A percentile compares a stretch with the other conserved stretches of the same genome.
Conservation (phyloP, 495 filamentous ascomycete species). For the Bacidia rubella region DNA sequence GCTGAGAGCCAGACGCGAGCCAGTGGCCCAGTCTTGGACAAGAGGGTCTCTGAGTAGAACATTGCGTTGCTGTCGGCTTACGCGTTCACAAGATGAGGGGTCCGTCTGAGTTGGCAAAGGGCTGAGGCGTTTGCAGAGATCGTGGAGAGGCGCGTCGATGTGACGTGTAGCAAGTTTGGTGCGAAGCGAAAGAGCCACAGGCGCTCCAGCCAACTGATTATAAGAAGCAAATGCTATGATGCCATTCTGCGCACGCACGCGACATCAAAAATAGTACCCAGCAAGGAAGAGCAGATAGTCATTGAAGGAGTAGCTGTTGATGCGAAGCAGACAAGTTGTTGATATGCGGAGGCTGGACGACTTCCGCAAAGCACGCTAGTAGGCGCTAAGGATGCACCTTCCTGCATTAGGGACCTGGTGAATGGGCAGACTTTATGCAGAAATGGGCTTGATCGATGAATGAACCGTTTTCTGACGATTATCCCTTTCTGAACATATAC, state of each 20-base stretch:
- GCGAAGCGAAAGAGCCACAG: too few species aligned
- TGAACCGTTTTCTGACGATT: too few species aligned
- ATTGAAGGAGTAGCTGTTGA: neutral
- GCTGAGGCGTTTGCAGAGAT: too few species aligned
- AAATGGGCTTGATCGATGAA: too few species aligned
- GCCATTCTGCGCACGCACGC: neutral
- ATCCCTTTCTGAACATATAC: too few species aligned
- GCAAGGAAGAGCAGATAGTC: neutral
- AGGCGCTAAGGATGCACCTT: conserved; percentile 4
- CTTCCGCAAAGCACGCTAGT: neutral
- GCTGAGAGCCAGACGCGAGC: conserved; percentile 96
- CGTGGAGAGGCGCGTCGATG: conserved; percentile 19
- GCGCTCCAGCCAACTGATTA: too few species aligned
- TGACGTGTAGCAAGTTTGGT: conserved; percentile 13
- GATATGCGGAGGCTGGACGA: neutral
- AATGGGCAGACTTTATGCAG: too few species aligned
- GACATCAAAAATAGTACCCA: neutral
- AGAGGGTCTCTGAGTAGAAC: conserved; percentile 96
- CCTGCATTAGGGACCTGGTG: neutral
- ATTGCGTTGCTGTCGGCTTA: conserved; percentile 37
- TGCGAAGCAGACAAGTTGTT: neutral
- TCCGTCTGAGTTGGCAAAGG: conserved; percentile 26
- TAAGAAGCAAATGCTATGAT: neutral
- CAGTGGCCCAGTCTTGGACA: conserved; percentile 91
- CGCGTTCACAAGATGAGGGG: conserved; percentile 2